Evolutionary conservation across 768 basidiomycete species (phyloP).

Genomic region (Macrocybe gigantea): DNA sequence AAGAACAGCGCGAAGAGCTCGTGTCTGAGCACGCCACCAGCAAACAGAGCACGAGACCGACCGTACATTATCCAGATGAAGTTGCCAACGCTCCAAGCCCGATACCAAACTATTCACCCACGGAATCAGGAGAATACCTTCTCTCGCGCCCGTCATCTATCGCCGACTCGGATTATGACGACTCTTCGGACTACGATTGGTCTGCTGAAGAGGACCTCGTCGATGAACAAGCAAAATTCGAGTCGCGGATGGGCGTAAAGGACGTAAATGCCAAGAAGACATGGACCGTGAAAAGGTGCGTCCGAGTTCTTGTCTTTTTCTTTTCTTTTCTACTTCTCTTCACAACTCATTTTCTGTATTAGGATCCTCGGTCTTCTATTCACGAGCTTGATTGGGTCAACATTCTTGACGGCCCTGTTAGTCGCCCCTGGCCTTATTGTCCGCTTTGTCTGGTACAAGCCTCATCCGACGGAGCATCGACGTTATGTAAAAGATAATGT

Average conservation of each 20-base stretch:
- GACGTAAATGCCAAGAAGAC: constrained; percentile 38
- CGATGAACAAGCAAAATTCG: constrained; percentile 64
- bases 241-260: constrained; percentile 48
- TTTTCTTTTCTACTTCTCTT: neutral
- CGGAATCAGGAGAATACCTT: constrained; percentile 22
- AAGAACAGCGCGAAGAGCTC: too few relatives aligned
- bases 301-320: neutral
- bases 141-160: constrained; percentile 36
- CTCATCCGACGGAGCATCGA: constrained; percentile 48
- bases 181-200: constrained; percentile 67
- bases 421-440: constrained; percentile 57
- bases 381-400: constrained; percentile 70
- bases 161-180: constrained; percentile 47
- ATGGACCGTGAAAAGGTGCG: constrained; percentile 41
- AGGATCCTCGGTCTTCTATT: constrained; percentile 61
- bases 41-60: neutral
- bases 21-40: too few relatives aligned
- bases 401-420: constrained; percentile 55
- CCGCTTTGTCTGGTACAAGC: constrained; percentile 67
- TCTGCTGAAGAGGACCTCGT: constrained; percentile 72
- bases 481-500: constrained; percentile 60
- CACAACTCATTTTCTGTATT: constrained; percentile 3
- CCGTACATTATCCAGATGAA: constrained; percentile 52
- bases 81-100: constrained; percentile 21
- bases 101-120: constrained; percentile 18